A percentile compares a stretch with the other conserved stretches of the same genome.
Evolutionary conservation across 2,329 filamentous ascomycete genomes (phyloP).

Genomic region (Alternaria longipes): DNA sequence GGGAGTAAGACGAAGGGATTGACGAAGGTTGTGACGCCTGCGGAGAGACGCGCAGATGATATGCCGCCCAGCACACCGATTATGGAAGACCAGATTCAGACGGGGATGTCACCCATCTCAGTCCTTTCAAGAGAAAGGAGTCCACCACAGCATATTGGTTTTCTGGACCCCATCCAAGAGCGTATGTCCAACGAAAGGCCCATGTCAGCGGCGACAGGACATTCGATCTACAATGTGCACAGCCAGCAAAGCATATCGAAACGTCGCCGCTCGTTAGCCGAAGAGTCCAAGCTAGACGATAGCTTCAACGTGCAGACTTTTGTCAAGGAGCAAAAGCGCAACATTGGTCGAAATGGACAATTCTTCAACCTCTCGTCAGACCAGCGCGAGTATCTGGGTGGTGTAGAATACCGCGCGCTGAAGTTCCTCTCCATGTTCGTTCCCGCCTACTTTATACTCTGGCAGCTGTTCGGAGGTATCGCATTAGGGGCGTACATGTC

Average conservation of each 20-base stretch:
- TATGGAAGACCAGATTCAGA: slow-evolving; percentile 7
- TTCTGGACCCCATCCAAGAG: slow-evolving; percentile 32
- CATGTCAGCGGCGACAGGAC: slow-evolving; percentile 28
- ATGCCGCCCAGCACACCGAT: slow-evolving; percentile 15
- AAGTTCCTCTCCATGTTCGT: slow-evolving; percentile 34
- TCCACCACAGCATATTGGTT: slow-evolving; percentile 29
- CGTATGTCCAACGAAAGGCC: slow-evolving; percentile 24
- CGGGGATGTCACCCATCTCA: slow-evolving; percentile 17
- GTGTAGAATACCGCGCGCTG: slow-evolving; percentile 33
- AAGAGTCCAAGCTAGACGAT: slow-evolving; percentile 25
- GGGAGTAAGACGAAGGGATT: slow-evolving; percentile 13
- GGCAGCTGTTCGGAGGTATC: slow-evolving; percentile 31
- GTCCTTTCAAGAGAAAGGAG: slow-evolving; percentile 17
- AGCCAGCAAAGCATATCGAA: slow-evolving; percentile 27
- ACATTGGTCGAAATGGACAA: slow-evolving; percentile 30
- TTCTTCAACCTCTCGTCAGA: slow-evolving; percentile 34
- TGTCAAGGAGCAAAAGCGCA: slow-evolving; percentile 34
- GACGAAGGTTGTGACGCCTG: slow-evolving; percentile 16
- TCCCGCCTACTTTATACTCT: slow-evolving; percentile 29
- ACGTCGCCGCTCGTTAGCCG: slow-evolving; percentile 25
- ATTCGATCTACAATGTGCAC: slow-evolving; percentile 32
- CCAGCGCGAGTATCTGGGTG: slow-evolving; percentile 32
- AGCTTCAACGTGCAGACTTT: slow-evolving; percentile 34
- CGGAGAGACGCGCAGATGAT: slow-evolving; percentile 7
- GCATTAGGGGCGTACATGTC: slow-evolving; percentile 33